Evolutionary conservation across 129 eudicot genomes (phyloP), one percentile per base, ranked within the genome.

Genomic region (Saussurea involucrata): DNA sequence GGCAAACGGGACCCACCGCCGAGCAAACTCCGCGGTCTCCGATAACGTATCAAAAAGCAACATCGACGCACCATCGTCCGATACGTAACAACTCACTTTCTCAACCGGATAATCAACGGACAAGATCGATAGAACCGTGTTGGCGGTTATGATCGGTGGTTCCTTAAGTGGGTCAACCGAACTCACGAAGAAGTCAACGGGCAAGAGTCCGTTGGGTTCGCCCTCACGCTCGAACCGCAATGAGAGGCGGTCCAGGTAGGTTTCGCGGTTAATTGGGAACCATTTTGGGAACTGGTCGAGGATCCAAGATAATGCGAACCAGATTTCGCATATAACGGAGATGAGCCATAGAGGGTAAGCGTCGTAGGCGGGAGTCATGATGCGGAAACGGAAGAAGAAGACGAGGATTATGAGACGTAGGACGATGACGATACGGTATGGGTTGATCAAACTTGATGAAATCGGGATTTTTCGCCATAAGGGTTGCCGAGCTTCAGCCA

Each of bases 1-100:
- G 55, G 96, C 93, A 61, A 95, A 95, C 10, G 98, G 98, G n/a
- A 95, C 94, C 98, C 98, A 95, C 17, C 97, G 76, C 81, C 98
- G 80, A 24, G 97, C 99, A 82, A 95, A 95, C 78, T 95, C 97
- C 2, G 96, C 90, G 0, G 99, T 95, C 78, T 95, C 99, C 6
- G 97, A 49, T 46, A 95, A 71, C 8, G 99, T 76, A 76, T 95
- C 99, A 8, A 95, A 95, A 20, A 95, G 90, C 69, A 95, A 83
- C 99, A 95, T 95, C 10, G 99, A 92, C 12, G 99, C 99, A 66
- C 99, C 99, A 82, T 95, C 99, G 77, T 95, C 99, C 10, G 99
- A 95, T 8, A 95, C 90, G 66, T 92, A 95, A 81, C 96, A 92
- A 25, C 99, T 89, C 81, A 95, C 96, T 72, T 95, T 95, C 8